These are phyloP conservation scores for Cyclotella sp. DNA, from an alignment of 108 stramenopile genomes.

Conservation along the genomic window DNA sequence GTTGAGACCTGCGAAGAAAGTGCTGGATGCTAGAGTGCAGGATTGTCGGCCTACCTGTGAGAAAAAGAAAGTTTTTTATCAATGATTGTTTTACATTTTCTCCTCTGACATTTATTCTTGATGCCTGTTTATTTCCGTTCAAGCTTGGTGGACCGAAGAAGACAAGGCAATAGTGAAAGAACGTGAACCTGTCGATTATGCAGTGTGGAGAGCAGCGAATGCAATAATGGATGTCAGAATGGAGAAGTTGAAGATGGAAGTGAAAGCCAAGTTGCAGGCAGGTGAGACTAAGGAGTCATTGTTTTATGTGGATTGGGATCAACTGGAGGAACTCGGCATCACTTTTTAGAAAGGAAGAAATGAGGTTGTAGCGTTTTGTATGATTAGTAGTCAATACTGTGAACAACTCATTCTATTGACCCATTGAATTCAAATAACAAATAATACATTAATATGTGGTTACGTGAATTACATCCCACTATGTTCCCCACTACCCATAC, in stretches of 20 bases:
- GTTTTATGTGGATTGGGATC: slow-evolving; percentile 48
- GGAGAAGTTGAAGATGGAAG: slow-evolving; percentile 53
- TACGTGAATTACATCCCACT: too few relatives aligned
- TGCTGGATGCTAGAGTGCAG: slow-evolving; percentile 31
- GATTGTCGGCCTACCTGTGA: slow-evolving; percentile 41
- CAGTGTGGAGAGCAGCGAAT: slow-evolving; percentile 53
- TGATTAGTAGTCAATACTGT: too few relatives aligned
- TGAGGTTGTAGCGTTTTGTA: too few relatives aligned
- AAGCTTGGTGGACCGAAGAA: slow-evolving; percentile 44
- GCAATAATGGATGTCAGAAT: slow-evolving; percentile 53
- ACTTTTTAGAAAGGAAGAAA: not conserved
- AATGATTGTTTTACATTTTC: not conserved
- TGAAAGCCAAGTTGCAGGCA: slow-evolving; percentile 30
- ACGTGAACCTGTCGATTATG: slow-evolving; percentile 52
- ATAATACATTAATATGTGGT: too few relatives aligned
- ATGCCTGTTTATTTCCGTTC: too few relatives aligned
- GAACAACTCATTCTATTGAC: too few relatives aligned
- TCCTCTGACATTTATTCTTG: not conserved
- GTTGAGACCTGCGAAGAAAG: slow-evolving; percentile 24
- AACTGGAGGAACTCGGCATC: slow-evolving; percentile 9
- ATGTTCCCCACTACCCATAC: too few relatives aligned
- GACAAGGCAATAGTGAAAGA: slow-evolving; percentile 34
- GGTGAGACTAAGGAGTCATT: slow-evolving; percentile 48
- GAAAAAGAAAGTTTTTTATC: not conserved
- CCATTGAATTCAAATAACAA: too few relatives aligned